Conservation (phyloP, 2,329 filamentous ascomycete genomes). For the Uncinocarpus reesii region DNA sequence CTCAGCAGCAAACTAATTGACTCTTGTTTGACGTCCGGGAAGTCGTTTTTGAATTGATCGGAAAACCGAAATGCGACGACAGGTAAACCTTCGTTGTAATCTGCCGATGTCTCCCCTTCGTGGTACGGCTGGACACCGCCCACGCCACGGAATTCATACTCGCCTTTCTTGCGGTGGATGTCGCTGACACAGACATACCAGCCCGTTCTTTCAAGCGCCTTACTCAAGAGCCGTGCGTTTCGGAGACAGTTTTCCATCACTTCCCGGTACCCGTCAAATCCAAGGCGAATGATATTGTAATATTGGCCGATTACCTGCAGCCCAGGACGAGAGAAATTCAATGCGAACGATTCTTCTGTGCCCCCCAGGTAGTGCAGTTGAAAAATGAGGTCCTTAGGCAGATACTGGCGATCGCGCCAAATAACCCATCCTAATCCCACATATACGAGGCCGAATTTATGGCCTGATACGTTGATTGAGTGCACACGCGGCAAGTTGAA, state of each 20-base stretch:
- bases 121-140: conserved; percentile 34
- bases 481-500: conserved; percentile 30
- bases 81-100: conserved; percentile 55
- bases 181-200: conserved; percentile 58
- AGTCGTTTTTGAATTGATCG: conserved; percentile 51
- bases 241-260: conserved; percentile 56
- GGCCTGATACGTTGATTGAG: conserved; percentile 50
- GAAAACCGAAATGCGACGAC: conserved; percentile 58
- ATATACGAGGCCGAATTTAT: conserved; percentile 49
- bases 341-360: conserved; percentile 59
- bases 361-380: conserved; percentile 62
- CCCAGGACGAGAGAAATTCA: conserved; percentile 63
- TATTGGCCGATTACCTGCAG: conserved; percentile 62
- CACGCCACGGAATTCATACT: conserved; percentile 34
- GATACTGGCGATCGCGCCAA: conserved; percentile 54
- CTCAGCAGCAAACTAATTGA: conserved; percentile 52
- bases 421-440: conserved; percentile 59
- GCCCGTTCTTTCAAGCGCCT: conserved; percentile 53
- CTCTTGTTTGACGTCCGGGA: conserved; percentile 55
- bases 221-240: conserved; percentile 55
- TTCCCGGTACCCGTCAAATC: conserved; percentile 52
- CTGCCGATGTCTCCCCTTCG: conserved; percentile 45
- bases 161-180: conserved; percentile 51
- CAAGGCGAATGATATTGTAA: conserved; percentile 62
- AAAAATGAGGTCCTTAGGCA: conserved; percentile 60